Evolutionary conservation across 768 basidiomycete genomes (phyloP), one percentile per base, ranked within the genome.

Genomic region (Rhizopogon salebrosus): DNA sequence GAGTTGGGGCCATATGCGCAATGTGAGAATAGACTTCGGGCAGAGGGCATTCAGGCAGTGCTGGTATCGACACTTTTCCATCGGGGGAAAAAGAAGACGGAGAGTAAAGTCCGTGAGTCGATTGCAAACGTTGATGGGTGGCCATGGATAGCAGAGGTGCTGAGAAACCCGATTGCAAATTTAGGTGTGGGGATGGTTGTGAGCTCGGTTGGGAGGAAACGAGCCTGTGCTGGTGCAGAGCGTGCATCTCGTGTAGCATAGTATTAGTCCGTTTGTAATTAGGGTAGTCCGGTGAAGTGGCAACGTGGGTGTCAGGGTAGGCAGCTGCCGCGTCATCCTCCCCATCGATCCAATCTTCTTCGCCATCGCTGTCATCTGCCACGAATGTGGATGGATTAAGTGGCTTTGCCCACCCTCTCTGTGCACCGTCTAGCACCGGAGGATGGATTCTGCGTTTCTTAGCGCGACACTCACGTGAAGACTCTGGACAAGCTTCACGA

Each of bases 241-340:
- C 74, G 59, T 91, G 89, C 48, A 90, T 64, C 60, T 89, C 82
- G 52, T 85, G 82, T 35, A 92, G 78, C 57, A 87, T 69, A 42
- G 59, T 77, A 67, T 92, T 92, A 52, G 79, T 72, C 29, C 73
- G 70, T 62, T 78, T 77, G 70, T 91, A 92, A 43, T 64, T 66
- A 11, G 65, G 54, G 40, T 56, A 51, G 38, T 43, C 38, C 8
- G 41, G 49, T 20, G 41, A 49, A 24, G 41, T 20, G 16, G 48
- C 24, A 14, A 48, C 29, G 41, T 35, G 60, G 31, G 46, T 14
- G 38, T 34, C 29, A 38, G 53, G 26, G 35, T 41, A 37, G 35
- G 68, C 62, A 18, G 66, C 68, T 36, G 69, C 68, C 38, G 72
- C 69, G 36, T 71, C 72, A 29, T 70, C 65, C 16, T 65, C 69